A percentile compares a stretch with the other conserved stretches of the same genome.
These are phyloP conservation scores for Euphorbia tirucalli DNA, from an alignment of 345 rosid species.

Conservation along the genomic window DNA sequence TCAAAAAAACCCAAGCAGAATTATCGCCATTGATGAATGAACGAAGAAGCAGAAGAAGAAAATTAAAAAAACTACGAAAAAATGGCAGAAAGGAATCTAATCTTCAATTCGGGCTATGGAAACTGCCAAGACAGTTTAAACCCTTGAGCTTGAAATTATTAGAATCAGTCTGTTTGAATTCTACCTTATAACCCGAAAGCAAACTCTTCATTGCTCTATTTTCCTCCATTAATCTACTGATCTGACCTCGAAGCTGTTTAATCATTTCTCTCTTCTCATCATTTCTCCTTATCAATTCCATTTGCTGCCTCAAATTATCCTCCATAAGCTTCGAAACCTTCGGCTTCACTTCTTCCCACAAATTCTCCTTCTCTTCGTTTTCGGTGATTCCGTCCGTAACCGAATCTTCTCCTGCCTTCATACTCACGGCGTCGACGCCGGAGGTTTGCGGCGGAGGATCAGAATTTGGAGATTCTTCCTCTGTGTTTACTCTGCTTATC, in stretches of 20 bases:
- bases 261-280: constrained; percentile 35
- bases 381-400: background rate
- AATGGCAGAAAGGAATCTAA: background rate
- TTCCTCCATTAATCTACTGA: constrained; percentile 19
- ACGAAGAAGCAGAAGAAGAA: background rate
- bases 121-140: constrained; percentile 19
- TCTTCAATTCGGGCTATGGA: background rate
- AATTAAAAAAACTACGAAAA: background rate
- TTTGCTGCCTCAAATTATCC: constrained; percentile 26
- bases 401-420: too few relatives aligned
- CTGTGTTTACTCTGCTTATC: background rate
- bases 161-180: constrained; percentile 3
- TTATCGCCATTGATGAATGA: background rate
- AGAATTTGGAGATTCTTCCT: background rate
- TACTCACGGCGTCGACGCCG: background rate
- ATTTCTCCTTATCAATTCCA: constrained; percentile 31
- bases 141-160: constrained; percentile 7
- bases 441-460: background rate
- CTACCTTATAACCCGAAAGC: constrained; percentile 1
- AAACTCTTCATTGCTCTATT: constrained; percentile 13
- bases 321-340: constrained; percentile 19
- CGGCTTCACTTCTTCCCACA: constrained; percentile 17
- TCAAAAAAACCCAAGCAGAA: background rate
- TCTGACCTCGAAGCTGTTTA: constrained; percentile 23
- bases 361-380: constrained; percentile 6